Evolutionary conservation across 2,329 filamentous ascomycete species (phyloP).

Genomic region (Diaporthe vexans): DNA sequence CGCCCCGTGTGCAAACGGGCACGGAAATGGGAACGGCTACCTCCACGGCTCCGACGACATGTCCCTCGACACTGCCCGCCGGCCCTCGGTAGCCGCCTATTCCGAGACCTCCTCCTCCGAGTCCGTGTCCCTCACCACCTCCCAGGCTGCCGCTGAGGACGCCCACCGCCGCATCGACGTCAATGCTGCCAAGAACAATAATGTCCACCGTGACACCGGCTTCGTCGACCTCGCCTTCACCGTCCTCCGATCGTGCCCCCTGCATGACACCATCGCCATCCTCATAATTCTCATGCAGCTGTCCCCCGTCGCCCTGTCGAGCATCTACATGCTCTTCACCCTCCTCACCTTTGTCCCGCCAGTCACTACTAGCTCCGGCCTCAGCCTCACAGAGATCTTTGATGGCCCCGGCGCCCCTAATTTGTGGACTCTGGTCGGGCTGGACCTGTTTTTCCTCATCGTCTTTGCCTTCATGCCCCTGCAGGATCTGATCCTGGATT

Average conservation of each 20-base stretch:
- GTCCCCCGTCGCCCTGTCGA: slow-evolving; percentile 86
- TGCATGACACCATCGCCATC: slow-evolving; percentile 96
- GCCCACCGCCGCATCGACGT: slow-evolving; percentile 78
- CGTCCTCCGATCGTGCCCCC: slow-evolving; percentile 89
- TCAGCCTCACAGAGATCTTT: slow-evolving; percentile 92
- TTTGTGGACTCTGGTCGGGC: slow-evolving; percentile 84
- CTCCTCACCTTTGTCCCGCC: slow-evolving; percentile 93
- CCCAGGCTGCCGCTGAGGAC: slow-evolving; percentile 58
- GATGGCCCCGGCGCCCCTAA: slow-evolving; percentile 90
- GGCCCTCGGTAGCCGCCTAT: slow-evolving; percentile 64
- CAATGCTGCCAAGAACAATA: slow-evolving; percentile 76
- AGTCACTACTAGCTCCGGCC: slow-evolving; percentile 80
- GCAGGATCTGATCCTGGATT: slow-evolving; percentile 88
- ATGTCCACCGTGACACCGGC: slow-evolving; percentile 78
- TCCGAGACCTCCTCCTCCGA: slow-evolving; percentile 70
- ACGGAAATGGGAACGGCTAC: slow-evolving; percentile 45
- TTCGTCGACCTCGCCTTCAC: slow-evolving; percentile 85
- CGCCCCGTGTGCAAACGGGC: slow-evolving; percentile 44
- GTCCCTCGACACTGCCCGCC: slow-evolving; percentile 57
- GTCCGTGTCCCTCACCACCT: slow-evolving; percentile 53
- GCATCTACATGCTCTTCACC: slow-evolving; percentile 93
- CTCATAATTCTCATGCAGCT: slow-evolving; percentile 95
- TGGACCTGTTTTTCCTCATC: slow-evolving; percentile 86
- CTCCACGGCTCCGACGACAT: slow-evolving; percentile 57
- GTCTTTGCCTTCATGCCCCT: slow-evolving; percentile 90